Conservation (phyloP, 2,329 filamentous ascomycete genomes). For the Aureobasidium sp. region DNA sequence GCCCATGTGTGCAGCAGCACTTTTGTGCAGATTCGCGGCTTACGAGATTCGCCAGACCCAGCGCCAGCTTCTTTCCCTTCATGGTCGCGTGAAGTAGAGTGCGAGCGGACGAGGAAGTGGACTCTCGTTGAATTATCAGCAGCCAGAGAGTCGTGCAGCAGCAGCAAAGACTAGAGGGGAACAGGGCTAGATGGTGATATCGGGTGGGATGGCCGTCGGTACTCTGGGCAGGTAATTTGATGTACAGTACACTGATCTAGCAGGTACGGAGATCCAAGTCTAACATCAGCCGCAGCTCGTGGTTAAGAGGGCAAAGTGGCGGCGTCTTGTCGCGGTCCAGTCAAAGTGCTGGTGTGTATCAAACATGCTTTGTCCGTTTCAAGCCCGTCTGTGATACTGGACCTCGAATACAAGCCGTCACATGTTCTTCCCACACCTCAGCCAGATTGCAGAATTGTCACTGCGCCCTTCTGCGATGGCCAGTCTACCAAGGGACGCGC, state of each 20-base stretch:
- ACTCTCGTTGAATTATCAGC: too few species aligned
- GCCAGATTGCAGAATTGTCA: neutral
- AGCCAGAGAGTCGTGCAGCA: too few species aligned
- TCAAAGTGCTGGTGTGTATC: neutral
- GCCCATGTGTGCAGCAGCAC: neutral
- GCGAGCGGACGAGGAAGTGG: neutral
- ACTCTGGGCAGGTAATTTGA: neutral
- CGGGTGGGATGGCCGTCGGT: neutral
- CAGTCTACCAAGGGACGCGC: neutral
- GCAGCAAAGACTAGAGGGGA: neutral
- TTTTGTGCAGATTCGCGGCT: neutral
- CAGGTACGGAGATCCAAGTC: neutral
- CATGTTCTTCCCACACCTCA: neutral
- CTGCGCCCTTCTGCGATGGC: neutral
- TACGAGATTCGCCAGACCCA: conserved; percentile 9
- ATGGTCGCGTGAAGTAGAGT: neutral
- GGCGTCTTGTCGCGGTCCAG: neutral
- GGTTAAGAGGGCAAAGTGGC: neutral
- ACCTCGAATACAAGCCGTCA: neutral
- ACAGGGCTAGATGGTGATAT: neutral
- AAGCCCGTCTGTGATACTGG: neutral
- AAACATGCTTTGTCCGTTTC: neutral
- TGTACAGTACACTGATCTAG: neutral
- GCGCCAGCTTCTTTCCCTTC: conserved; percentile 4
- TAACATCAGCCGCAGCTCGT: conserved; percentile 1